These are phyloP conservation scores for Boeremia exigua DNA, from an alignment of 2,329 filamentous ascomycete species.

Conservation along the genomic window DNA sequence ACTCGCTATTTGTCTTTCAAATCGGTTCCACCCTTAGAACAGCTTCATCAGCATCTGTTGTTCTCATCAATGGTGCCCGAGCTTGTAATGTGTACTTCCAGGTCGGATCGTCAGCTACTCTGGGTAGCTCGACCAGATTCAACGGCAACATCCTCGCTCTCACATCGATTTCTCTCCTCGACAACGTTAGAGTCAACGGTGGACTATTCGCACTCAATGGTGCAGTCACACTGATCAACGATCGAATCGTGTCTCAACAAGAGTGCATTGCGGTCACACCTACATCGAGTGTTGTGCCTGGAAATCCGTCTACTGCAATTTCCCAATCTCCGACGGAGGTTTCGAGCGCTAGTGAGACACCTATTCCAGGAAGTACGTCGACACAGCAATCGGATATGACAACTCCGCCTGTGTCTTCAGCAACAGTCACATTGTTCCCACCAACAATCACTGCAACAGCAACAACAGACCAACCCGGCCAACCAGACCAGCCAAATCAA, in stretches of 20 bases:
- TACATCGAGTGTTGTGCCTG: background rate
- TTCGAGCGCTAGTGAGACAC: background rate
- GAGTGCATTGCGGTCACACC: background rate
- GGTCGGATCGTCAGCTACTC: conserved; percentile 17
- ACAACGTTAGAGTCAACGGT: conserved; percentile 12
- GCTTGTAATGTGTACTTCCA: conserved; percentile 22
- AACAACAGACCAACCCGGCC: no score
- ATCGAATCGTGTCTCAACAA: conserved; percentile 4
- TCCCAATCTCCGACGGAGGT: background rate
- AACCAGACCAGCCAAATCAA: no score
- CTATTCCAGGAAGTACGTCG: background rate
- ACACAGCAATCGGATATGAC: background rate
- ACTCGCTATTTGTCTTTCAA: conserved; percentile 19
- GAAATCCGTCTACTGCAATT: no score
- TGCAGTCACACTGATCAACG: conserved; percentile 18
- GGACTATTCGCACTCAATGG: conserved; percentile 18
- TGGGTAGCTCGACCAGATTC: conserved; percentile 14
- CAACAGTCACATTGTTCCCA: no score
- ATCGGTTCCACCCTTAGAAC: conserved; percentile 19
- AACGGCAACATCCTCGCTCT: conserved; percentile 16
- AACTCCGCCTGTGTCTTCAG: no score
- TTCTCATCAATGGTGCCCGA: conserved; percentile 19
- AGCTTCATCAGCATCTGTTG: conserved; percentile 7
- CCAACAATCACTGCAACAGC: no score
- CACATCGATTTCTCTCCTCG: conserved; percentile 7